Conservation (phyloP, 2,329 filamentous ascomycete species). For the Fusarium agapanthi region DNA sequence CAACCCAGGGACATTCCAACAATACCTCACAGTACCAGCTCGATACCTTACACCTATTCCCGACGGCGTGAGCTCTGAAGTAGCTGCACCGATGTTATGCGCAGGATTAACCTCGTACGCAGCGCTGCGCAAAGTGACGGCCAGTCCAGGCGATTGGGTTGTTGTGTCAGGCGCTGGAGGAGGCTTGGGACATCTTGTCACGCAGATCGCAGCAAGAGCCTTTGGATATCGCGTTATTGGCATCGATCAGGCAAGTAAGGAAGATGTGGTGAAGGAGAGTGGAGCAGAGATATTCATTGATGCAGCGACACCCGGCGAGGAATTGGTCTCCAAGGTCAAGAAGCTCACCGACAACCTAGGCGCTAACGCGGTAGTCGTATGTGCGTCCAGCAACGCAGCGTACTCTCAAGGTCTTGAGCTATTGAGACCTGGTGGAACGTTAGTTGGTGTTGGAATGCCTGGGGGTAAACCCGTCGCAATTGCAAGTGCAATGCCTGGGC, state of each 20-base stretch:
- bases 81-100: neutral
- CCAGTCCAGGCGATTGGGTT: neutral
- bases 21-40: neutral
- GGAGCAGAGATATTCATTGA: neutral
- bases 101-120: neutral
- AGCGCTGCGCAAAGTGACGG: accelerated
- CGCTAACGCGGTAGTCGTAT: neutral
- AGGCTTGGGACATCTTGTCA: neutral
- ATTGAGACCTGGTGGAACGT: accelerated
- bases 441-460: neutral
- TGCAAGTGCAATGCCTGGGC: neutral
- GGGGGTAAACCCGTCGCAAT: neutral
- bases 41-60: neutral
- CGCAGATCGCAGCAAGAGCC: neutral
- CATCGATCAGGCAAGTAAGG: neutral
- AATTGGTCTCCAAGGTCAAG: neutral
- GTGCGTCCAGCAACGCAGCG: neutral
- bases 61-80: accelerated
- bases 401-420: neutral
- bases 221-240: neutral
- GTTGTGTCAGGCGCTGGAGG: neutral
- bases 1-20: neutral
- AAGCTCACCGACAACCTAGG: neutral
- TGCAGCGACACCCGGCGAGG: neutral
- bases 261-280: neutral